Conservation (phyloP, 495 filamentous ascomycete genomes). For the Trichoderma erinaceum region DNA sequence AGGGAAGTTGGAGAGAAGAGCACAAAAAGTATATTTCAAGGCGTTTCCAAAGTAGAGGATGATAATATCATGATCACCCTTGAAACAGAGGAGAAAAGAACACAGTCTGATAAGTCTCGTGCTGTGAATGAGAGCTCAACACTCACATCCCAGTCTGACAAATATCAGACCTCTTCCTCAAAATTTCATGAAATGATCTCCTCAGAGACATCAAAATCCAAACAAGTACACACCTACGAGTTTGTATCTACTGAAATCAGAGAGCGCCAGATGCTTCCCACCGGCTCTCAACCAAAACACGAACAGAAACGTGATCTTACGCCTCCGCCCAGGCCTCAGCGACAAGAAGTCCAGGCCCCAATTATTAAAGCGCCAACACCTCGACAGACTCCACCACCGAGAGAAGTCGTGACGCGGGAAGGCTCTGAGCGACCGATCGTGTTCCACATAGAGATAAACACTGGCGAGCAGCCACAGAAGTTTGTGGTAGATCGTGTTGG, state of each 20-base stretch:
- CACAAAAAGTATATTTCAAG: not conserved
- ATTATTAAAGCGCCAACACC: conserved; percentile 10
- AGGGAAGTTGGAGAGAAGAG: not conserved
- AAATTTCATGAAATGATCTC: not conserved
- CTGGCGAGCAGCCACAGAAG: not conserved
- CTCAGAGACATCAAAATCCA: not conserved
- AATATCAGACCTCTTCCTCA: not conserved
- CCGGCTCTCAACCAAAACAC: not conserved
- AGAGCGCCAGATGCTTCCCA: not conserved
- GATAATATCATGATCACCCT: not conserved
- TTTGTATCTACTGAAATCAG: not conserved
- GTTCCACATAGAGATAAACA: not conserved
- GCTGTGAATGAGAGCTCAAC: not conserved
- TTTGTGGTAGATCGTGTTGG: not conserved
- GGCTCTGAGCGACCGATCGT: not conserved
- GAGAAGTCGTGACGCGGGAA: not conserved
- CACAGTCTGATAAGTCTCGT: not conserved
- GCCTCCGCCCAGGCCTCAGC: not conserved
- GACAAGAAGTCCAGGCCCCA: not conserved
- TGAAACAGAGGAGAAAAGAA: not conserved
- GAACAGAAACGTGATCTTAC: not conserved
- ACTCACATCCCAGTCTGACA: not conserved
- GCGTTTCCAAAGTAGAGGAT: not conserved
- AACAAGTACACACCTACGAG: not conserved
- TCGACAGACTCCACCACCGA: conserved; percentile 10